Base-by-base conservation (phyloP, 1,139 yeast species). In the Debaryomycetaceae sp. region DNA sequence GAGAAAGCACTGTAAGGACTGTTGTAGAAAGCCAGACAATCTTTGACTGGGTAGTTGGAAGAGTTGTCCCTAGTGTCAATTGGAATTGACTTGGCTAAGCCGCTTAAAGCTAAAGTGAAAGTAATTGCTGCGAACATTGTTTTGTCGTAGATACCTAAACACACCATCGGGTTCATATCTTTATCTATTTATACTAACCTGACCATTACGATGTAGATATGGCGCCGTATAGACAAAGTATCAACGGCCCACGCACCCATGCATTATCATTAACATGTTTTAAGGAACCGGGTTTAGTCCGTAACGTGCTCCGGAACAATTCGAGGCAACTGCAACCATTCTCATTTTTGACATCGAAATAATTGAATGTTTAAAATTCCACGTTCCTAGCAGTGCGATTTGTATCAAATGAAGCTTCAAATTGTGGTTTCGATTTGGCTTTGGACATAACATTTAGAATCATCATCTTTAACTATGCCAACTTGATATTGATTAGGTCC, bases 1-100 rank as follows among this genome's bases (percentile, higher is more conserved):
- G 44, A 36, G 15, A 36, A 41, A 5, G 42, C 34, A n/a, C 37
- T 33, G 28, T 36, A 36, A 11, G 32, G 24, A 17, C 44, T 37
- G 33, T 40, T 30, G 26, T 37, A 41, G 31, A 40, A 41, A 17
- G 24, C 14, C 11, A 8, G 30, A 18, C 44, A 40, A 17, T 43
- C 37, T 33, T 40, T 24, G 11, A 41, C 43, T 15, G 34, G 38
- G 13, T 15, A 29, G n/a, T n/a, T 14, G 11, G 26, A 22, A 3
- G 26, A 22, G 26, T 22, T 11, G 4, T 11, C 11, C 11, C 26
- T 22, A 11, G 26, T 22, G 26, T 22, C 26, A 2, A 22, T 22
- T 8, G 26, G 26, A 11, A 22, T 11, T 8, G 26, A 22, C 26
- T 8, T 22, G 4, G 11, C 26, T 11, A 22, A 22, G 11, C 26